phyloP scores from a whole-genome alignment of 805 yeast genomes.

The Schwanniomyces sp. region DNA sequence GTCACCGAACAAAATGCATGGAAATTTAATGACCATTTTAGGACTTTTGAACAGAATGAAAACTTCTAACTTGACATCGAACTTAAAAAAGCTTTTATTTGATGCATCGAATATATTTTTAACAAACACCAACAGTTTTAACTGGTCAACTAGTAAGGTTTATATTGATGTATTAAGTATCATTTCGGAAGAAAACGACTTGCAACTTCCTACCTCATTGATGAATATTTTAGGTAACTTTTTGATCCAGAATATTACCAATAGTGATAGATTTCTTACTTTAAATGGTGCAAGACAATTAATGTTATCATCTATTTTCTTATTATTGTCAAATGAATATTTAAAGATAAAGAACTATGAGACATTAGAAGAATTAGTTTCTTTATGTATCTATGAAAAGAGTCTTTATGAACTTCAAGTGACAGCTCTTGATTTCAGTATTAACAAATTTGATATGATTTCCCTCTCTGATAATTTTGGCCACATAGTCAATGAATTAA shows the following conservation, averaged over 20 bases:
- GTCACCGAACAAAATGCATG: constrained; percentile 44
- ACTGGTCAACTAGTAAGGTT: constrained; percentile 33
- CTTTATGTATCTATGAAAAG: constrained; percentile 35
- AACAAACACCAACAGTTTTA: constrained; percentile 4
- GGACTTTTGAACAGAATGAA: constrained; percentile 14
- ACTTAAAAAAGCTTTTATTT: constrained; percentile 6
- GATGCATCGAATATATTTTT: constrained; percentile 2
- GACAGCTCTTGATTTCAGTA: constrained; percentile 35
- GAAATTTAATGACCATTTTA: constrained; percentile 47
- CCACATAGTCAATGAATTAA: constrained; percentile 16
- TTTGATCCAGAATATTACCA: constrained; percentile 28
- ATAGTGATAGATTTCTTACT: constrained; percentile 7
- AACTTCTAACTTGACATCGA: background rate
- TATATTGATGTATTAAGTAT: constrained; percentile 20
- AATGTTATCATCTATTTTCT: constrained; percentile 32
- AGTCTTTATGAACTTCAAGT: constrained; percentile 42
- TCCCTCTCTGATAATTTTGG: constrained; percentile 2
- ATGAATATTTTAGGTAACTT: constrained; percentile 28
- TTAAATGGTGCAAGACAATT: constrained; percentile 54
- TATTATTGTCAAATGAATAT: constrained; percentile 26
- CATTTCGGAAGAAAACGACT: constrained; percentile 8
- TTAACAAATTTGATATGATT: background rate
- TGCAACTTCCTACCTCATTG: constrained; percentile 4
- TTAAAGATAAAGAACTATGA: constrained; percentile 9
- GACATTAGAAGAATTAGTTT: constrained; percentile 23